Percentiles rank a stretch among this genome's conserved stretches.
phyloP scores from a whole-genome alignment of 2,329 filamentous ascomycete genomes.

The Hypoxylon sp. region DNA sequence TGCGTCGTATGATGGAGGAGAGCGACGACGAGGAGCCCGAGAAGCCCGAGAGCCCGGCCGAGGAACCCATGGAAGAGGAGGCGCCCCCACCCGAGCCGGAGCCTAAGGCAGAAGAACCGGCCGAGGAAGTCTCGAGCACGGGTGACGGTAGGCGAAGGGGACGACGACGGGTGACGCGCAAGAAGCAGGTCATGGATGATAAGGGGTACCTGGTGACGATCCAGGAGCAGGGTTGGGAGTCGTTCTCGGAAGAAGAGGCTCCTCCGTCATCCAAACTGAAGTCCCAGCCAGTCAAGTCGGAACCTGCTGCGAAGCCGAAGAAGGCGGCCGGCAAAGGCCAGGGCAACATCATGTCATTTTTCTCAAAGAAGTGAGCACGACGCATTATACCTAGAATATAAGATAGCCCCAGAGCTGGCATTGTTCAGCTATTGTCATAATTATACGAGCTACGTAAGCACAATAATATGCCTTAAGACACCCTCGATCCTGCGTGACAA shows the following conservation, averaged over 20 bases:
- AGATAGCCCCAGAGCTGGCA: background rate
- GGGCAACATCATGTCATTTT: constrained; percentile 49
- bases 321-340: constrained; percentile 42
- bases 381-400: background rate
- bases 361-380: constrained; percentile 44
- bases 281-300: constrained; percentile 31
- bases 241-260: constrained; percentile 47
- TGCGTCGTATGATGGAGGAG: constrained; percentile 48
- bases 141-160: constrained; percentile 43
- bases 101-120: constrained; percentile 40
- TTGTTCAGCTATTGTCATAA: background rate
- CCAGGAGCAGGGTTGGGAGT: constrained; percentile 47
- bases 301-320: constrained; percentile 39
- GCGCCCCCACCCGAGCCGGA: constrained; percentile 34
- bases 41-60: constrained; percentile 36
- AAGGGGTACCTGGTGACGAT: constrained; percentile 48
- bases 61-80: constrained; percentile 43
- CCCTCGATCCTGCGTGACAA: too few species aligned
- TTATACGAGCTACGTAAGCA: background rate
- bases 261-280: constrained; percentile 38
- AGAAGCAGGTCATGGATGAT: constrained; percentile 48
- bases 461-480: background rate
- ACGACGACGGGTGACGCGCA: constrained; percentile 44
- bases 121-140: constrained; percentile 42
- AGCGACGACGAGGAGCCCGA: constrained; percentile 44